These are phyloP conservation scores for Pichia scutulata DNA, from an alignment of 805 yeast species.

Conservation along the genomic window DNA sequence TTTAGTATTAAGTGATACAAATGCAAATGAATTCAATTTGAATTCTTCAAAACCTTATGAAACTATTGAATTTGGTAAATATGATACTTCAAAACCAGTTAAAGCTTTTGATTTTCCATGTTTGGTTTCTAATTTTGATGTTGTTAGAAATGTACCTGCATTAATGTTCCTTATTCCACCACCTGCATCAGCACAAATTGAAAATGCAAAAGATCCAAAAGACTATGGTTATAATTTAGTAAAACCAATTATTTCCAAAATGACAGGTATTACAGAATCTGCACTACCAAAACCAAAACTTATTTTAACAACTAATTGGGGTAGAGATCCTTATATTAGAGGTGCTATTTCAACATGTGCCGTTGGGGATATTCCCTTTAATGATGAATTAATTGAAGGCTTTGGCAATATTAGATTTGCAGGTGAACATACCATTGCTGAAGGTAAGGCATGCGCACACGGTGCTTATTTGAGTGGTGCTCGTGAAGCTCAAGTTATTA, in stretches of 20 bases:
- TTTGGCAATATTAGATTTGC: conserved; percentile 40
- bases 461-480: conserved; percentile 47
- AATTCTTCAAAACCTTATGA: background rate
- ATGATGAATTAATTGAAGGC: conserved; percentile 25
- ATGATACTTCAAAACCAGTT: conserved; percentile 1
- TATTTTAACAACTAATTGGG: conserved; percentile 35
- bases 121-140: conserved; percentile 21
- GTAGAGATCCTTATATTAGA: conserved; percentile 39
- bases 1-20: conserved; percentile 23
- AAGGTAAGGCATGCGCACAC: conserved; percentile 48
- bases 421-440: conserved; percentile 44
- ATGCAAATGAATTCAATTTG: conserved; percentile 9
- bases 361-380: conserved; percentile 35
- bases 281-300: conserved; percentile 22
- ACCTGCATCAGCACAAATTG: conserved; percentile 42
- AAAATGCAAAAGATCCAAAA: conserved; percentile 26
- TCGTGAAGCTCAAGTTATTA: conserved; percentile 33
- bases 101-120: conserved; percentile 26
- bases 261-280: conserved; percentile 15
- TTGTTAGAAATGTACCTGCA: conserved; percentile 27
- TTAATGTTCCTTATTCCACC: conserved; percentile 39
- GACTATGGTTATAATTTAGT: conserved; percentile 35
- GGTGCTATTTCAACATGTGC: conserved; percentile 41
- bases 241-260: conserved; percentile 33
- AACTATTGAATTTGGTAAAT: background rate